Percentiles rank a stretch among this genome's conserved stretches.
These are phyloP conservation scores for Pleurotus sapidus DNA, from an alignment of 768 basidiomycete species.

Conservation along the genomic window DNA sequence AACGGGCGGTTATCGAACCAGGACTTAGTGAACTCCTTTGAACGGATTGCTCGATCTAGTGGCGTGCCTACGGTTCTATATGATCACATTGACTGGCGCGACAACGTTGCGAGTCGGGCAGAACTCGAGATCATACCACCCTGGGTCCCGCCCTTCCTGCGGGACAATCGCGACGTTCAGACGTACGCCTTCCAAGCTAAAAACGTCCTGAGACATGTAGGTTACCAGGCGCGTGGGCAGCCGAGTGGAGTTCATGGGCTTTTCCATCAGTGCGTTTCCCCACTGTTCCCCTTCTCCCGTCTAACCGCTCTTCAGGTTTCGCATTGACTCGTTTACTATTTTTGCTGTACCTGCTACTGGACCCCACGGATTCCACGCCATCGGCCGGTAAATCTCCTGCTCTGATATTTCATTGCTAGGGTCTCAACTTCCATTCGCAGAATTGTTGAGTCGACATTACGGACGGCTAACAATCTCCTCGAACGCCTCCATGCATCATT, in stretches of 20 bases:
- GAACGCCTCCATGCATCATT: slow-evolving; percentile 97
- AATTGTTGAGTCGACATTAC: slow-evolving; percentile 80
- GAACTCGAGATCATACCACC: slow-evolving; percentile 29
- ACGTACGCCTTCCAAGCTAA: slow-evolving; percentile 56
- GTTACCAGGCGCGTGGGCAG: slow-evolving; percentile 73
- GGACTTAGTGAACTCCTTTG: slow-evolving; percentile 85
- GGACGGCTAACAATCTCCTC: slow-evolving; percentile 90
- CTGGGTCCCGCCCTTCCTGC: slow-evolving; percentile 46
- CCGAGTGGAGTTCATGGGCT: slow-evolving; percentile 89
- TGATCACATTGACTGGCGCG: slow-evolving; percentile 61
- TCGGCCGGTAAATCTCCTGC: slow-evolving; percentile 66
- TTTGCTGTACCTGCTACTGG: slow-evolving; percentile 85
- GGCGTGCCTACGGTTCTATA: slow-evolving; percentile 81
- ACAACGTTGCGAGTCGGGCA: slow-evolving; percentile 27
- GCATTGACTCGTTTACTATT: slow-evolving; percentile 92
- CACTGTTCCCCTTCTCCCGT: neutral
- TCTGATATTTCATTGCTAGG: neutral
- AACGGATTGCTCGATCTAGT: slow-evolving; percentile 67
- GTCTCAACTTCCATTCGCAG: slow-evolving; percentile 35
- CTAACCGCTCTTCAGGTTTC: slow-evolving; percentile 54
- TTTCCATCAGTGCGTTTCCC: slow-evolving; percentile 66
- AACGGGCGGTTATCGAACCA: slow-evolving; percentile 97
- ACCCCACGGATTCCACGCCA: slow-evolving; percentile 92
- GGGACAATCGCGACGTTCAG: slow-evolving; percentile 39
- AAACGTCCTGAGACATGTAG: slow-evolving; percentile 68